Base-by-base conservation (phyloP, 2,329 filamentous ascomycete genomes). In the Apiospora koreana region DNA sequence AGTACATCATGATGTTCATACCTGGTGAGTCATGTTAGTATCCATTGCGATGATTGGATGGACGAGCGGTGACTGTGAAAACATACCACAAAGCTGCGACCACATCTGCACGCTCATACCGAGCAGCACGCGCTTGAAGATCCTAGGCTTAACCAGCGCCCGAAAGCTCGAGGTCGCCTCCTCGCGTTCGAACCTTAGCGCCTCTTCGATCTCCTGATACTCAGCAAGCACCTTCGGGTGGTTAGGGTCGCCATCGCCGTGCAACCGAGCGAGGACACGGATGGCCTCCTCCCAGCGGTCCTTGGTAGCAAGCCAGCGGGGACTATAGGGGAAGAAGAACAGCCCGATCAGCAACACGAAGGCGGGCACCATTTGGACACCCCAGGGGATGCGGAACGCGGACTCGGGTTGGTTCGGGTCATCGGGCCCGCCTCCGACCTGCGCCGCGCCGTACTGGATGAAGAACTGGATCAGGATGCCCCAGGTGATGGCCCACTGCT, bases 401-500 rank as follows among this genome's bases (percentile, higher is more conserved):
- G 84, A 81, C 0, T 82, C 82, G 35, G 84, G 79, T 79, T 90
- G 88, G 70, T 85, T 77, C 6, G 81, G 81, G 77, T 88, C 81
- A n/a, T 81, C 73, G 10, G 86, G 81, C 0, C 86, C 85, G 21
- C 85, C 86, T 64, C 85, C 86, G 48, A 88, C 82, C 73, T 86
- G 86, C 1, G 87, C 87, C 16, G 85, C 85, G 31, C 89, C 89
- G 74, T 92, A 92, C 73, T 91, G 88, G 73, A 92, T 88, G 77
- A 91, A 91, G 79, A 87, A 91, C 73, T 90, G 88, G 65, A 91
- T 90, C 21, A 92, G 76, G 69, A 92, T 91, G 65, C 90, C 91
- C 88, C 89, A 91, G 1, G 90, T 92, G 58, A 93, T 92, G 38
- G 89, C 90, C 88, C 89, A 92, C 77, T 93, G 91, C 75, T 93